Evolutionary conservation across 129 eudicot species (phyloP), one percentile per base, ranked within the genome.

Genomic region (Flaveria linearis): DNA sequence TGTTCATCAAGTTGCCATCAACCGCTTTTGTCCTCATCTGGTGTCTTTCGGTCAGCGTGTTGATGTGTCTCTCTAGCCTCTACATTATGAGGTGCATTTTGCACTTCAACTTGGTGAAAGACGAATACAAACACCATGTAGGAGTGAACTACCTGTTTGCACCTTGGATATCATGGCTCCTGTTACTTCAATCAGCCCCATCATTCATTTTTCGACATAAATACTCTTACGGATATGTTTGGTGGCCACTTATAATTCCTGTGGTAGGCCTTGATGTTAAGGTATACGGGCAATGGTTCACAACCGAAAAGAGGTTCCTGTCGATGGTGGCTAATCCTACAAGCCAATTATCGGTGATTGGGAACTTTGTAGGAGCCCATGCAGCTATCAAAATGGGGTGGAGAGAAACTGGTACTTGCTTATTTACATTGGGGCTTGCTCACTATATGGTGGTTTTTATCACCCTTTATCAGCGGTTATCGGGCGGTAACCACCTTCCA

Each of bases 241-340:
- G 90, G 84, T 85, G 90, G 86, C 51, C 79, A 8, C 84, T 88
- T 42, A 74, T 86, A 26, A 26, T 84, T 2, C 96, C 97, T 1
- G 68, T 93, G 2, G 61, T 90, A 63, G 72, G 78, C 16, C 91
- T 93, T 28, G 98, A 93, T 80, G 83, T 90, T 25, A 93, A 93
- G 80, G 73, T 88, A 2, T 93, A 93, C 42, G 98, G 98, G 12
- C 97, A 93, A 70, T 93, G 98, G 98, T 88, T 93, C 71, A 90
- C 96, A 0, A 85, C 89, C 0, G 92, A 84, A 69, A 88, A 86
- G 68, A 71, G 86, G 84, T 88, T 83, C 70, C 51, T 93, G 9
- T 88, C 98, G 7, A 53, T 69, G 81, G 90, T 88, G 52, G 98
- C 98, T 0, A 93, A 92, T 69, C 98, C 98, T 2, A 82, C 92